Percentiles rank a stretch among this genome's conserved stretches.
phyloP scores from a whole-genome alignment of 306 rosid species.

The Elaeagnus macrophylla region DNA sequence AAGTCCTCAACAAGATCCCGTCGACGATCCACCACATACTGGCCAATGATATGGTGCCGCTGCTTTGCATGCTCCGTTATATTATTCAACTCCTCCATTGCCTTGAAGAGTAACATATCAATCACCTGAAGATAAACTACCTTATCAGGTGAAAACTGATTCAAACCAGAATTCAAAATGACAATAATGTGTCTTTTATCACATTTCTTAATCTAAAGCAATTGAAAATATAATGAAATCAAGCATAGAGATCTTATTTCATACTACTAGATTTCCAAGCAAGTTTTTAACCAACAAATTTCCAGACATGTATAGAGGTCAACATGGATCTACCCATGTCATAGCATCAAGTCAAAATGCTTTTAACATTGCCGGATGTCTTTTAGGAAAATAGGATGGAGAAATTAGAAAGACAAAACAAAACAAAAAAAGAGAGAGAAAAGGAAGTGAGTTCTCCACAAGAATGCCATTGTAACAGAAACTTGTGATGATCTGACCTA shows the following conservation, averaged over 20 bases:
- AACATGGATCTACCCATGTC: background rate
- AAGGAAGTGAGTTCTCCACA: too few relatives aligned
- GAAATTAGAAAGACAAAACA: too few relatives aligned
- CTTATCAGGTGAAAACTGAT: slow-evolving; percentile 14
- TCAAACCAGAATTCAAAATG: background rate
- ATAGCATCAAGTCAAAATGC: background rate
- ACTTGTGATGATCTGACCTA: too few relatives aligned
- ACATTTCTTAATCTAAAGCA: background rate
- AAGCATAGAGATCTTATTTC: too few relatives aligned
- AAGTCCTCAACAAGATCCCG: slow-evolving; percentile 51
- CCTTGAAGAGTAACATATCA: slow-evolving; percentile 92
- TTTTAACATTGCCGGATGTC: too few relatives aligned
- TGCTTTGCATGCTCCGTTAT: slow-evolving; percentile 81
- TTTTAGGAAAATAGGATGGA: too few relatives aligned
- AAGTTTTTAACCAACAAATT: too few relatives aligned
- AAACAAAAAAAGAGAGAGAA: too few relatives aligned
- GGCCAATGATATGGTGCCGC: slow-evolving; percentile 92
- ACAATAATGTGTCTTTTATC: background rate
- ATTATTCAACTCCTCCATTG: slow-evolving; percentile 69
- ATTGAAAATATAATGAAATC: background rate
- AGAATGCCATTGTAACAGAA: too few relatives aligned
- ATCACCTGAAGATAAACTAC: slow-evolving; percentile 56
- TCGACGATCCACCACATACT: slow-evolving; percentile 56
- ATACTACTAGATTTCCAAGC: background rate
- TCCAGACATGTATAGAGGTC: too few relatives aligned